Base-by-base conservation (phyloP, 2,329 filamentous ascomycete genomes). In the Lachnellula occidentalis region DNA sequence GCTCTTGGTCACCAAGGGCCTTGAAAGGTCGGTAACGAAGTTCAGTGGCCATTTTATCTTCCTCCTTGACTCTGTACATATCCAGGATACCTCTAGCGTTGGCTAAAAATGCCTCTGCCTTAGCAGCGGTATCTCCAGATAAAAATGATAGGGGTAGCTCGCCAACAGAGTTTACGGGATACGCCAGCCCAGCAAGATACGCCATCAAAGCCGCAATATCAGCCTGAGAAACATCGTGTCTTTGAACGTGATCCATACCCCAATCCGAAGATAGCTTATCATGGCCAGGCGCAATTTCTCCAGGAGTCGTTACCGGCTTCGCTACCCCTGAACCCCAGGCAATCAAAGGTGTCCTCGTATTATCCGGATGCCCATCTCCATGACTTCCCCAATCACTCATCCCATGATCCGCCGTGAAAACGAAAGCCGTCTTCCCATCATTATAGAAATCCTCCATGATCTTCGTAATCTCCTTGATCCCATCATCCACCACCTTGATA, bases 361-460 rank as follows among this genome's bases (percentile, higher is more conserved):
- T 99, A 70, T 99, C 89, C 0, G 94, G 94, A 71, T 99, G 92
- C 7, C 94, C 94, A 70, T 99, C 94, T 37, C 95, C 95, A 70
- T 99, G 95, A 64, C 92, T 97, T n/a, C 95, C 94, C 86, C 88
- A 96, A 71, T 99, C 94, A 67, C 90, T 97, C 94, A 99, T 99
- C 17, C 94, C 94, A 70, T 99, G 94, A 67, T 99, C 94, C 7
- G 94, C 94, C 1, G 95, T 99, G 69, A 99, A 99, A 15, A 99
- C 83, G 69, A 92, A 99, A 0, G 95, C 90, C 0, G 94, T 97
- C 70, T 94, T 86, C 52, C 82, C 87, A 63, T 91, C 86, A 5
- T 74, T 78, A 66, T 96, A 99, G 69, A 97, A 99, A 12, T 87
- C 81, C 36, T 95, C 83, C 48, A 96, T 85, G 51, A 96, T 69